These are phyloP conservation scores for Coemansia sp. DNA, from an alignment of 192 early-diverging fungal species.

Conservation along the genomic window DNA sequence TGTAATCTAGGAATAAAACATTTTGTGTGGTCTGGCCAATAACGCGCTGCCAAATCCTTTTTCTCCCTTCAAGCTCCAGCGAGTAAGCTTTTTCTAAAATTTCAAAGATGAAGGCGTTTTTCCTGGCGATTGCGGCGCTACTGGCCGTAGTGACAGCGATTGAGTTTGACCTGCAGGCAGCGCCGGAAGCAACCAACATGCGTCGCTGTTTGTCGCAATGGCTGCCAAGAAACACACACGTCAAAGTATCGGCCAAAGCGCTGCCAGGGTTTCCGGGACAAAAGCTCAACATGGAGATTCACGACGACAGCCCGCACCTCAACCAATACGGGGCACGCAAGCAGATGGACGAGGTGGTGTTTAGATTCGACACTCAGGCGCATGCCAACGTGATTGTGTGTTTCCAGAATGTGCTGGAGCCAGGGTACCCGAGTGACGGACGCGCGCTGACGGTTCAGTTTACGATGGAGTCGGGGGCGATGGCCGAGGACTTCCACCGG, in stretches of 20 bases:
- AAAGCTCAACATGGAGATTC: constrained; percentile 60
- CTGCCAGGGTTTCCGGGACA: constrained; percentile 70
- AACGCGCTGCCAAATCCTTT: constrained; percentile 12
- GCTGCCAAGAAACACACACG: constrained; percentile 66
- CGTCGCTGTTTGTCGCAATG: constrained; percentile 77
- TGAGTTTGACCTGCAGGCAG: constrained; percentile 77
- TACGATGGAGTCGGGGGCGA: constrained; percentile 80
- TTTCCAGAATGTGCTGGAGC: constrained; percentile 71
- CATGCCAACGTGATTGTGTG: constrained; percentile 83
- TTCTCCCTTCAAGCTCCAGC: not conserved
- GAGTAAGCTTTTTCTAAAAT: not conserved
- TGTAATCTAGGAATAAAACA: not conserved
- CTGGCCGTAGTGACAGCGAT: constrained; percentile 51
- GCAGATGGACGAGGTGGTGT: constrained; percentile 61
- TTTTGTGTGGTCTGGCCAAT: constrained; percentile 13
- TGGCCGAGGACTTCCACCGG: constrained; percentile 72
- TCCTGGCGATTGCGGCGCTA: constrained; percentile 16
- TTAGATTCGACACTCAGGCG: constrained; percentile 81
- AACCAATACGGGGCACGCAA: constrained; percentile 72
- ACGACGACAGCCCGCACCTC: constrained; percentile 65
- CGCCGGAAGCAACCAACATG: constrained; percentile 31
- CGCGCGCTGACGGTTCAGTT: constrained; percentile 65
- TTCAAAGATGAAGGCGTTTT: constrained; percentile 20
- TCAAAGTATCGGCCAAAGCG: constrained; percentile 65
- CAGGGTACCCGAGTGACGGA: constrained; percentile 52